Conservation (phyloP, 345 rosid species). For the Fremontodendron californicum region DNA sequence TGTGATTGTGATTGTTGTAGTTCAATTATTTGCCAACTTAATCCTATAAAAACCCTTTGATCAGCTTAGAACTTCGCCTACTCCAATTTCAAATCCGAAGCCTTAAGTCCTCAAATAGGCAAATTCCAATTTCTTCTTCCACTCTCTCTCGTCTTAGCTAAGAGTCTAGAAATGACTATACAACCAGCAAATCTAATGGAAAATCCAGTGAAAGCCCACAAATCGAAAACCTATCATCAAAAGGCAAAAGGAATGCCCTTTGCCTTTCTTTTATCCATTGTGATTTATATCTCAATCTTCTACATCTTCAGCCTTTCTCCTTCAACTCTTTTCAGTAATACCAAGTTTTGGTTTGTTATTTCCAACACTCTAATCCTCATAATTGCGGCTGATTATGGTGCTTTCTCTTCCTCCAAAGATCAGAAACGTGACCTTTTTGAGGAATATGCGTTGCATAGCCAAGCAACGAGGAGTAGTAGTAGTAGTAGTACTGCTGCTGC, state of each 20-base stretch:
- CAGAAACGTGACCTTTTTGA: slow-evolving; percentile 27
- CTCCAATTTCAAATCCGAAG: background rate
- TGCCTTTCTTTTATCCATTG: slow-evolving; percentile 37
- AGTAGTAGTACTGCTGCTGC: background rate
- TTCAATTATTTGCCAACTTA: slow-evolving; percentile 27
- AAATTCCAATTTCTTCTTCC: background rate
- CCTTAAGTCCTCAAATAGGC: background rate
- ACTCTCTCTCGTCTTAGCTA: background rate
- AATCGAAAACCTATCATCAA: slow-evolving; percentile 20
- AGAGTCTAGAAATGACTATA: slow-evolving; percentile 14
- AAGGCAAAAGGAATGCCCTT: slow-evolving; percentile 33
- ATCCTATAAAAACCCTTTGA: slow-evolving; percentile 20
- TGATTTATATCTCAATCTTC: slow-evolving; percentile 44
- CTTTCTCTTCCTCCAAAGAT: slow-evolving; percentile 37
- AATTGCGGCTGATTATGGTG: slow-evolving; percentile 60
- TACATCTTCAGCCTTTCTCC: slow-evolving; percentile 54
- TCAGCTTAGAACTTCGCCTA: slow-evolving; percentile 11
- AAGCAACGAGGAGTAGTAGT: slow-evolving; percentile 5
- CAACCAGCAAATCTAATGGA: slow-evolving; percentile 17
- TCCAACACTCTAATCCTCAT: slow-evolving; percentile 64
- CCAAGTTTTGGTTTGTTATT: slow-evolving; percentile 62
- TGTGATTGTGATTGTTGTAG: background rate
- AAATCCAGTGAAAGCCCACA: slow-evolving; percentile 7
- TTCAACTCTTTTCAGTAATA: slow-evolving; percentile 37
- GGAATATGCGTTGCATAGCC: slow-evolving; percentile 28